Base-by-base conservation (phyloP, 495 filamentous ascomycete species). In the Daldinia caldariorum region DNA sequence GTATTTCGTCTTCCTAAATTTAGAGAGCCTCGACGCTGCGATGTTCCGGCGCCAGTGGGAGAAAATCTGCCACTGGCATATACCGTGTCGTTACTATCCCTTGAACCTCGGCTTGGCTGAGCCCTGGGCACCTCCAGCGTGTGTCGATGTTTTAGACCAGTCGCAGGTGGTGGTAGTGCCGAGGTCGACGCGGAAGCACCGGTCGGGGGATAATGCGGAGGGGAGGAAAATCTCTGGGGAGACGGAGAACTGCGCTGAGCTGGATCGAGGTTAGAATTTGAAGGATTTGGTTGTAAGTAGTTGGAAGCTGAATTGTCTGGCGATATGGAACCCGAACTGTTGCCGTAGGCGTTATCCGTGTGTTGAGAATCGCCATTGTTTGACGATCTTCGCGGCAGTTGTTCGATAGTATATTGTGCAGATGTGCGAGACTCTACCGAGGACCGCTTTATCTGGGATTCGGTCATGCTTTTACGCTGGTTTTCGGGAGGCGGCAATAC, bases 61-160 rank as follows among this genome's bases (percentile, higher is more conserved):
- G 94, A 97, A 73, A 95, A 92, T 59, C 93, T 88, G 54, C 93
- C 95, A 65, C 84, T 94, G 26, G 88, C 85, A 53, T 85, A 89
- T 1, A 87, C 87, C 26, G 82, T 84, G 63, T 95, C 91, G 50
- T 90, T 88, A 20, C 82, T 83, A 60, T 88, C 85, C 56, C 82
- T 82, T 8, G 85, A 85, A 18, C 79, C 85, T 16, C 86, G 82
- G 16, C 70, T 77, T 16, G 84, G 71, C 39, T 78, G 74, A 16
- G 78, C 71, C 80, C 89, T 84, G 66, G 95, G 91, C 1, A 98
- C 93, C 77, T 98, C 93, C 31, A 98, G 79, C 0, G 94, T 97
- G 79, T 97, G 92, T 62, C 95, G 89, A 55, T 98, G 93, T 74
- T 90, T 89, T 59, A 93, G 74, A 1, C 85, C 82, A 50, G 80